Conservation (phyloP, 768 basidiomycete species). For the Calocybe cyanea region DNA sequence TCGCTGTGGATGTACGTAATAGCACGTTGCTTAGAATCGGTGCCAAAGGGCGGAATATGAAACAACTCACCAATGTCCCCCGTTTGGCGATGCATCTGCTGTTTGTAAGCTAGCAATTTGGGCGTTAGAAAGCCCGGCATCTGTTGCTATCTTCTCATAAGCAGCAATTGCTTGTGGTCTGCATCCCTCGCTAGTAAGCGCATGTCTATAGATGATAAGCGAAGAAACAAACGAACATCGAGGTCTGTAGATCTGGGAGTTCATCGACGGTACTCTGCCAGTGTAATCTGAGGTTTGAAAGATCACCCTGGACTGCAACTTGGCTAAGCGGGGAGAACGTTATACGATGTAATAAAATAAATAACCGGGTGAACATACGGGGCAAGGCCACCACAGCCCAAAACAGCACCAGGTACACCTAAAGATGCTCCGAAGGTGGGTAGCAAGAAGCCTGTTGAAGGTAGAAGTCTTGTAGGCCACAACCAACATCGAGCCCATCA, state of each 20-base stretch:
- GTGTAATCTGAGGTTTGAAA: slow-evolving; percentile 20
- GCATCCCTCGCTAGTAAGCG: background rate
- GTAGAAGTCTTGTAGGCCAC: background rate
- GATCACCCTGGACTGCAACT: slow-evolving; percentile 22
- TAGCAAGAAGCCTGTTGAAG: slow-evolving; percentile 21
- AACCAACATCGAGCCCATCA: too few species aligned
- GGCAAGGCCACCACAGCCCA: slow-evolving; percentile 22
- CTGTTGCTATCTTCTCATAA: slow-evolving; percentile 19
- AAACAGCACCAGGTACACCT: slow-evolving; percentile 19
- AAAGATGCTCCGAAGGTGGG: slow-evolving; percentile 21
- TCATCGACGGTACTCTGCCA: slow-evolving; percentile 24
- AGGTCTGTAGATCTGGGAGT: slow-evolving; percentile 16
- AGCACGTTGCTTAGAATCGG: background rate
- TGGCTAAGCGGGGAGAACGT: slow-evolving; percentile 13
- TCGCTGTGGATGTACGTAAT: slow-evolving; percentile 13
- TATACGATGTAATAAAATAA: background rate
- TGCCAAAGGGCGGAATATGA: too few species aligned
- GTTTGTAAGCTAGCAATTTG: slow-evolving; percentile 20
- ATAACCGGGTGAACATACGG: slow-evolving; percentile 14
- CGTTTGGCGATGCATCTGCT: slow-evolving; percentile 21
- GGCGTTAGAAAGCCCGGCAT: slow-evolving; percentile 12
- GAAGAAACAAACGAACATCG: slow-evolving; percentile 19
- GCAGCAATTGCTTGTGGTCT: slow-evolving; percentile 21
- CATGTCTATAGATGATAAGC: too few species aligned
- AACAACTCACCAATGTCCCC: slow-evolving; percentile 21